Conservation (phyloP, 305 asterid genomes). For the Caryopteris hybrid region DNA sequence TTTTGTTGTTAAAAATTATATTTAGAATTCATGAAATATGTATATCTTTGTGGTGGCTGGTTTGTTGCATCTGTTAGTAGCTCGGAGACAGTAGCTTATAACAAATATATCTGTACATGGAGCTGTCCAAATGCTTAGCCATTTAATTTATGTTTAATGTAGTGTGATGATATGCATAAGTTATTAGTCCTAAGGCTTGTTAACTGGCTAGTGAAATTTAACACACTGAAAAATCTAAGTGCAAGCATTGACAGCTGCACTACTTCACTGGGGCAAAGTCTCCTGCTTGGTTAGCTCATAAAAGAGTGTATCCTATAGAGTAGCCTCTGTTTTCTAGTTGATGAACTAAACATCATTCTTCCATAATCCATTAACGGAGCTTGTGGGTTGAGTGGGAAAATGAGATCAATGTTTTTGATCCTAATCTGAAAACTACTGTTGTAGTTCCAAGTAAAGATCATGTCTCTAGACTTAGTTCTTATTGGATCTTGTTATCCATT, state of each 20-base stretch:
- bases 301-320: not conserved
- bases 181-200: not conserved
- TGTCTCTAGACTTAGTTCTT: not conserved
- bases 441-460: not conserved
- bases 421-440: not conserved
- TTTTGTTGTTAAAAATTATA: not conserved
- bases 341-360: not conserved
- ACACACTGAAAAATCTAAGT: not conserved
- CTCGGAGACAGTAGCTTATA: not conserved
- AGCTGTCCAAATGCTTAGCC: not conserved
- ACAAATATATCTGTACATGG: not conserved
- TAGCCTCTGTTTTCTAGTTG: not conserved
- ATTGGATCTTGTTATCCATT: not conserved
- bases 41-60: not conserved
- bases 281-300: not conserved
- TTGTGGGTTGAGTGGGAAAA: not conserved
- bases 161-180: not conserved
- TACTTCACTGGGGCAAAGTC: not conserved
- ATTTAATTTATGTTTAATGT: not conserved
- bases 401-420: not conserved
- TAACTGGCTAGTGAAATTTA: not conserved
- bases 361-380: not conserved
- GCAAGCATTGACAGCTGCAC: not conserved
- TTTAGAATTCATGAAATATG: not conserved
- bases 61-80: not conserved